Evolutionary conservation across 768 basidiomycete genomes (phyloP).

Genomic region (Punctularia strigosozonata): DNA sequence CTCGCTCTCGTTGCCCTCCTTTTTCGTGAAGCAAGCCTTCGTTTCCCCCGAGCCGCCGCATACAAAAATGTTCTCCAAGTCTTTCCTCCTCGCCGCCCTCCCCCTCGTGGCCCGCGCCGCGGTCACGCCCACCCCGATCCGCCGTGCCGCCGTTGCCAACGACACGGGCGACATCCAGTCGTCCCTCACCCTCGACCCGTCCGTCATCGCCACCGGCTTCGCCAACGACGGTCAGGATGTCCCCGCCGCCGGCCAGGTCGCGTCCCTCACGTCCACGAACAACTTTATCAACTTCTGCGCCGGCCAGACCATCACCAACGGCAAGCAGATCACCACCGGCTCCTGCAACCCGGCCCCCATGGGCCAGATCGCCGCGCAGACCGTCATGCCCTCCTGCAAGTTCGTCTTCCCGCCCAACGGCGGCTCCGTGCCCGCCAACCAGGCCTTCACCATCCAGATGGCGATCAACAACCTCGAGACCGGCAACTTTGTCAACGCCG

Average conservation of each 20-base stretch:
- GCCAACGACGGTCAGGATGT: constrained; percentile 36
- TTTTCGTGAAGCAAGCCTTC: constrained; percentile 35
- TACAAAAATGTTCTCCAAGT: constrained; percentile 38
- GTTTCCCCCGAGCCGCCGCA: constrained; percentile 11
- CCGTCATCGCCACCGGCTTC: constrained; percentile 33
- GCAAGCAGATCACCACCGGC: constrained; percentile 21
- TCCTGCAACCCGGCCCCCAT: constrained; percentile 44
- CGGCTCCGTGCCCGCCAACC: constrained; percentile 25
- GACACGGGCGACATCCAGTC: constrained; percentile 4
- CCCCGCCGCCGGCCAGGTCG: constrained; percentile 33
- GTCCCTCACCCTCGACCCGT: constrained; percentile 25
- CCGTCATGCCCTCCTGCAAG: constrained; percentile 36
- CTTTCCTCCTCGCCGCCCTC: constrained; percentile 28
- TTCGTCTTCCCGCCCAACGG: constrained; percentile 29
- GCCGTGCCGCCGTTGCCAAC: not conserved
- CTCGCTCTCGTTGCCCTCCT: constrained; percentile 25
- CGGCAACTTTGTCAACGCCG: constrained; percentile 41
- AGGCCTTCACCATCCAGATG: constrained; percentile 31
- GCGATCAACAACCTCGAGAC: constrained; percentile 24
- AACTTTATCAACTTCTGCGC: constrained; percentile 58
- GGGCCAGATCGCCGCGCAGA: constrained; percentile 31
- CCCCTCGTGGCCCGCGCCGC: constrained; percentile 23
- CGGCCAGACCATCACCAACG: constrained; percentile 32
- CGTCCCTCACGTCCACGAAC: constrained; percentile 41
- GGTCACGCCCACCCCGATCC: constrained; percentile 12